These are phyloP conservation scores for Colletotrichum sojae DNA, from an alignment of 2,329 filamentous ascomycete species.

Conservation along the genomic window DNA sequence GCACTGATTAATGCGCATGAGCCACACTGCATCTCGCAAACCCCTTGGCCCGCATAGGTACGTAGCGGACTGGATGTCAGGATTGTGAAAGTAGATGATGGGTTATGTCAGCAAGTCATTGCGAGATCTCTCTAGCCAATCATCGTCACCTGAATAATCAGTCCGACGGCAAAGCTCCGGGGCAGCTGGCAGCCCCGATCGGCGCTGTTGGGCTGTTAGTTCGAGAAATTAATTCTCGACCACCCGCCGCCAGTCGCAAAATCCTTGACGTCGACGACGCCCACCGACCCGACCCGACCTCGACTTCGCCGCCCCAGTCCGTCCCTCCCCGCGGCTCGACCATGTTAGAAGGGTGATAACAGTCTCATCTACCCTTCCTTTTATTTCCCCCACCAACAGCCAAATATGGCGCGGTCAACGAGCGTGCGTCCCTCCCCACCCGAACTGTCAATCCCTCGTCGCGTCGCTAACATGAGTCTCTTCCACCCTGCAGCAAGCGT, in stretches of 20 bases:
- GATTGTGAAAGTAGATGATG: too few relatives aligned
- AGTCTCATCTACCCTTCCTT: background rate
- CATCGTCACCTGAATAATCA: background rate
- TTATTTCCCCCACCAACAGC: background rate
- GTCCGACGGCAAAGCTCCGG: constrained; percentile 13
- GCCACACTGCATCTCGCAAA: too few relatives aligned
- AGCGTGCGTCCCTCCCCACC: constrained; percentile 40
- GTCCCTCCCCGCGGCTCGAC: constrained; percentile 12
- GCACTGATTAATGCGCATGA: constrained; percentile 1
- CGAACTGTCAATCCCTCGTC: background rate
- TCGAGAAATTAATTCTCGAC: constrained; percentile 28
- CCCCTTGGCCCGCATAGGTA: background rate
- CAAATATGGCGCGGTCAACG: constrained; percentile 43
- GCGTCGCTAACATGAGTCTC: constrained; percentile 21
- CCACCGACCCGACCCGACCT: constrained; percentile 36
- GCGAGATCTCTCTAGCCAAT: constrained; percentile 15
- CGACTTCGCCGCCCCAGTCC: constrained; percentile 51
- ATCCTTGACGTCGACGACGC: constrained; percentile 40
- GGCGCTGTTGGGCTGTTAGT: background rate
- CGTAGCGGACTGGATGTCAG: too few relatives aligned
- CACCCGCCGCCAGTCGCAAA: constrained; percentile 18
- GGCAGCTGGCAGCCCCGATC: background rate
- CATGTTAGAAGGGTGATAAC: constrained; percentile 24
- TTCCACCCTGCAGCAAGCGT: constrained; percentile 53
- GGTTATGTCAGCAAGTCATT: background rate